phyloP scores from a whole-genome alignment of 768 basidiomycete genomes.

The Thelephora ganbajun region DNA sequence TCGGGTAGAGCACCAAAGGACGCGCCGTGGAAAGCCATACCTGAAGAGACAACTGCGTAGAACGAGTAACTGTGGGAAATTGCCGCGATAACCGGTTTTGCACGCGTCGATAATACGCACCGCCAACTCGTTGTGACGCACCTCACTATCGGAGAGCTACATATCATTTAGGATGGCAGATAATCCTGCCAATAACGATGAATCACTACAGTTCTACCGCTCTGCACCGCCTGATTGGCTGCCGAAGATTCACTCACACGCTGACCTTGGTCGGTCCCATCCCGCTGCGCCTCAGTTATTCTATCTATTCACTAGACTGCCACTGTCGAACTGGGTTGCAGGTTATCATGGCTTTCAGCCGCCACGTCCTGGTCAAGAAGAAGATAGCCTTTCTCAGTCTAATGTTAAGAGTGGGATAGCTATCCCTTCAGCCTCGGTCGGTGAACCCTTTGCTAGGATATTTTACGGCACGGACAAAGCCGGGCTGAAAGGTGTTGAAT shows the following conservation, averaged over 20 bases:
- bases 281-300: background rate
- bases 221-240: conserved; percentile 64
- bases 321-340: conserved; percentile 15
- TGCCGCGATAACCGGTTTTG: too few relatives aligned
- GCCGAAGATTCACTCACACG: conserved; percentile 46
- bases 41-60: too few relatives aligned
- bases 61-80: too few relatives aligned
- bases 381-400: conserved; percentile 51
- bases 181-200: conserved; percentile 6
- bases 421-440: conserved; percentile 27
- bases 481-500: background rate
- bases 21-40: too few relatives aligned
- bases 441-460: conserved; percentile 22
- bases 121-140: too few relatives aligned
- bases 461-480: background rate
- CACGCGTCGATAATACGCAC: too few relatives aligned
- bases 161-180: too few relatives aligned
- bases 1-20: too few relatives aligned
- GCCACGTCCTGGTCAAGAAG: conserved; percentile 59
- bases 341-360: conserved; percentile 71
- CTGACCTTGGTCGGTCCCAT: conserved; percentile 47
- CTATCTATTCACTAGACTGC: background rate
- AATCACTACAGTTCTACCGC: conserved; percentile 40
- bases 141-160: too few relatives aligned
- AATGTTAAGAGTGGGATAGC: conserved; percentile 47